Conservation (phyloP, 2,329 filamentous ascomycete species). For the Zopfia rhizophila region DNA sequence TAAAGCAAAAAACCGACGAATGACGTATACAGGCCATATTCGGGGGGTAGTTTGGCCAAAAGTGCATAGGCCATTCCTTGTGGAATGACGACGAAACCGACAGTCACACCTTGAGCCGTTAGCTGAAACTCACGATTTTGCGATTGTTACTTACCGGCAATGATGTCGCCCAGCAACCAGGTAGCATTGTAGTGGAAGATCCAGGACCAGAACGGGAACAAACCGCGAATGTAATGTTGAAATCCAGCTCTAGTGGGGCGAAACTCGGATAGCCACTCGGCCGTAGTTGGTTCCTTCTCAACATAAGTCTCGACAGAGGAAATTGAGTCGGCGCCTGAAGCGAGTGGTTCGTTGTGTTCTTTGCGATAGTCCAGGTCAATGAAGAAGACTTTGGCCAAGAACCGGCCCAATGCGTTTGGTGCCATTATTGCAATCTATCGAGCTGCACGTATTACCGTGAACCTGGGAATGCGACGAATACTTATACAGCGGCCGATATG, state of each 20-base stretch:
- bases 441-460: constrained; percentile 12
- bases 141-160: constrained; percentile 72
- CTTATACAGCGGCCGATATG: constrained; percentile 21
- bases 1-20: constrained; percentile 96
- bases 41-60: constrained; percentile 79
- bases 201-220: constrained; percentile 94
- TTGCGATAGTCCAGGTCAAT: constrained; percentile 82
- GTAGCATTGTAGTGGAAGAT: constrained; percentile 87
- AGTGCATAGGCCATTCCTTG: constrained; percentile 96
- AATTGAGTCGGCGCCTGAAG: constrained; percentile 68
- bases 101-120: constrained; percentile 67
- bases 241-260: constrained; percentile 68
- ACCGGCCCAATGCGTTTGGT: constrained; percentile 22
- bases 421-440: constrained; percentile 19
- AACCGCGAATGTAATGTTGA: constrained; percentile 70
- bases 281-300: constrained; percentile 79
- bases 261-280: constrained; percentile 75
- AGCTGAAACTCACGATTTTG: constrained; percentile 4
- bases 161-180: constrained; percentile 88
- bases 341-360: constrained; percentile 67
- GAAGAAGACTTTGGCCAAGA: constrained; percentile 78
- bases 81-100: constrained; percentile 86
- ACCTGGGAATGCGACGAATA: constrained; percentile 38
- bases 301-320: constrained; percentile 74
- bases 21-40: constrained; percentile 93